Conservation (phyloP, 2,329 filamentous ascomycete genomes). For the Aschersonia sp. region DNA sequence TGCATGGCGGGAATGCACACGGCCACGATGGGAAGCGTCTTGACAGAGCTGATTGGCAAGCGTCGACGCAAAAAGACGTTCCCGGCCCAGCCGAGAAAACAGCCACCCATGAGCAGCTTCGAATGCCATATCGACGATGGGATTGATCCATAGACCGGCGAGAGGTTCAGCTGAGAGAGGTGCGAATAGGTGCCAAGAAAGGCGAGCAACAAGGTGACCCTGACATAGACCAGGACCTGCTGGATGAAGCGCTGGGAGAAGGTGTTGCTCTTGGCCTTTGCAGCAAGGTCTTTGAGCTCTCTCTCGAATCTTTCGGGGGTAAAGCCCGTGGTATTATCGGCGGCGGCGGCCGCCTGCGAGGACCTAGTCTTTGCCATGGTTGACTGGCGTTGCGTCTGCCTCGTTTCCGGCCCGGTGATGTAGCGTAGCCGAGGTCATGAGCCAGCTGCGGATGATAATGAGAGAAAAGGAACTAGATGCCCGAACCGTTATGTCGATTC, state of each 20-base stretch:
- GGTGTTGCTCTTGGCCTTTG: conserved; percentile 21
- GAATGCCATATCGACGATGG: conserved; percentile 61
- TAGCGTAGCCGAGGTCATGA: not conserved
- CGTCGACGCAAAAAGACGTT: conserved; percentile 38
- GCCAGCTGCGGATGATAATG: too few species aligned
- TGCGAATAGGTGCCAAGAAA: conserved; percentile 46
- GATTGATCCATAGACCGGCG: conserved; percentile 80
- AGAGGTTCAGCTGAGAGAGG: conserved; percentile 61
- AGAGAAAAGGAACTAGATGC: too few species aligned
- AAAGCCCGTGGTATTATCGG: conserved; percentile 16
- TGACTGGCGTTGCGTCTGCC: not conserved
- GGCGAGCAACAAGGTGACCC: conserved; percentile 13
- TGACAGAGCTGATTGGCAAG: conserved; percentile 31
- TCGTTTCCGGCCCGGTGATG: not conserved
- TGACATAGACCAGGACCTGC: conserved; percentile 25
- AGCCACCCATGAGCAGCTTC: conserved; percentile 48
- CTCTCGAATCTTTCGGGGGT: conserved; percentile 38
- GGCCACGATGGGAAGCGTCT: conserved; percentile 57
- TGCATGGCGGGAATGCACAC: conserved; percentile 63
- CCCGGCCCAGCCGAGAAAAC: conserved; percentile 58
- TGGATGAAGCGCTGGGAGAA: conserved; percentile 17
- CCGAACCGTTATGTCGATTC: too few species aligned
- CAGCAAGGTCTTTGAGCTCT: conserved; percentile 36
- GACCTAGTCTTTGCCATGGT: not conserved
- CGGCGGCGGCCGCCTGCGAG: not conserved